phyloP scores from a whole-genome alignment of 139 green algal species.

The Chlorella sp. region DNA sequence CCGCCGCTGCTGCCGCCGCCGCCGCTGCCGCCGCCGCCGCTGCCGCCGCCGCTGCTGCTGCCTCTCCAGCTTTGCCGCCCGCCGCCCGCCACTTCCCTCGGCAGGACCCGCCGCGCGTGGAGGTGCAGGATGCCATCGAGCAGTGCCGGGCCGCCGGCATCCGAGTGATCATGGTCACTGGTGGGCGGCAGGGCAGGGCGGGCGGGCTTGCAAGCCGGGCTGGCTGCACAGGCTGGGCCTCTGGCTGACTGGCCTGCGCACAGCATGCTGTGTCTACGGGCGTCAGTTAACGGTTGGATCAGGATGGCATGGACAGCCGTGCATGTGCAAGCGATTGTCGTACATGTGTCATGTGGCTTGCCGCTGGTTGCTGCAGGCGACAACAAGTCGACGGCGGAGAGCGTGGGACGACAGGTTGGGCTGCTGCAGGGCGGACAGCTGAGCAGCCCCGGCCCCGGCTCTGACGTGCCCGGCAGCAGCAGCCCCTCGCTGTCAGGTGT shows the following conservation, averaged over 20 bases:
- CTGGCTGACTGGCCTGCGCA: too few species aligned
- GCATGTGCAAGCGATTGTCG: too few species aligned
- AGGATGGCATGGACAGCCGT: too few species aligned
- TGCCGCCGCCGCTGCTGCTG: not conserved
- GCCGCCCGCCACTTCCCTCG: too few species aligned
- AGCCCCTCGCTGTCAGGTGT: not conserved
- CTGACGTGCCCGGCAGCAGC: not conserved
- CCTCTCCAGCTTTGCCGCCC: too few species aligned
- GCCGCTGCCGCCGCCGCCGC: not conserved
- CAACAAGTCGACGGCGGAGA: slow-evolving; percentile 85
- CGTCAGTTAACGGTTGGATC: too few species aligned
- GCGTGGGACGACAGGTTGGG: slow-evolving; percentile 48
- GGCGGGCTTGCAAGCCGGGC: too few species aligned
- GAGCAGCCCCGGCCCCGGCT: too few species aligned
- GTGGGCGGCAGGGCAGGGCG: not conserved
- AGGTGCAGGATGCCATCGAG: slow-evolving; percentile 65
- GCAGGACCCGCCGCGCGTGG: slow-evolving; percentile 89
- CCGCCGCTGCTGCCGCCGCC: not conserved
- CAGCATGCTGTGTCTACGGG: too few species aligned
- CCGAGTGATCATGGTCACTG: slow-evolving; percentile 66
- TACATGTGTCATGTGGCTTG: too few species aligned
- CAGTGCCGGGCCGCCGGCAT: slow-evolving; percentile 48
- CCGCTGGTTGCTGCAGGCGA: slow-evolving; percentile 60
- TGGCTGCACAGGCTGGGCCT: too few species aligned
- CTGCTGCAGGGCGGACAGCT: not conserved